These are phyloP conservation scores for Xylaria sp. DNA, from an alignment of 2,329 filamentous ascomycete genomes.

Conservation along the genomic window DNA sequence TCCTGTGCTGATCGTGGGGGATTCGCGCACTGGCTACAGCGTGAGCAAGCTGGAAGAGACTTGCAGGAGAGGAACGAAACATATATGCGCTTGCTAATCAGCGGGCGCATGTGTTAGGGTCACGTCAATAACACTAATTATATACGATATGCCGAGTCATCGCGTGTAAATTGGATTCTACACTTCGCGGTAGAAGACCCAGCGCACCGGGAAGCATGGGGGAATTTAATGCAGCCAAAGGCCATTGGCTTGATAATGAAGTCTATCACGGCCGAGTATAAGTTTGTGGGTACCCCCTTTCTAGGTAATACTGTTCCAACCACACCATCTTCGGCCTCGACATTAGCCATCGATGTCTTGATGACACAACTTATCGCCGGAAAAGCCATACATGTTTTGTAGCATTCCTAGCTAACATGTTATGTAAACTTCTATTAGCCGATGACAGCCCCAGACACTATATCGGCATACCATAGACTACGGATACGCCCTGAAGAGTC, in stretches of 20 bases:
- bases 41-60: conserved; percentile 39
- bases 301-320: conserved; percentile 1
- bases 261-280: conserved; percentile 85
- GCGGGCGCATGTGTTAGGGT: conserved; percentile 48
- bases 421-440: conserved; percentile 64
- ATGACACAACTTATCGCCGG: neutral
- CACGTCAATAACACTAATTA: conserved; percentile 92
- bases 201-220: conserved; percentile 71
- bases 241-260: conserved; percentile 80
- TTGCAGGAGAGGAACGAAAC: conserved; percentile 12
- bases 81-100: conserved; percentile 20
- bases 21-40: neutral
- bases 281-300: conserved; percentile 74
- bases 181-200: conserved; percentile 76
- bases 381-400: neutral
- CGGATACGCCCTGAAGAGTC: conserved; percentile 59
- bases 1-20: neutral
- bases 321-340: conserved; percentile 1
- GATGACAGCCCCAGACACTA: conserved; percentile 82
- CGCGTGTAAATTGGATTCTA: conserved; percentile 79
- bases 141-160: conserved; percentile 83
- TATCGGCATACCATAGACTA: conserved; percentile 87
- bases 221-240: conserved; percentile 72
- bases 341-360: neutral
- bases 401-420: conserved; percentile 18